A percentile compares a stretch with the other conserved stretches of the same genome.
phyloP scores from a whole-genome alignment of 164 flowering plant genomes.

The Cinnamomum chago region DNA sequence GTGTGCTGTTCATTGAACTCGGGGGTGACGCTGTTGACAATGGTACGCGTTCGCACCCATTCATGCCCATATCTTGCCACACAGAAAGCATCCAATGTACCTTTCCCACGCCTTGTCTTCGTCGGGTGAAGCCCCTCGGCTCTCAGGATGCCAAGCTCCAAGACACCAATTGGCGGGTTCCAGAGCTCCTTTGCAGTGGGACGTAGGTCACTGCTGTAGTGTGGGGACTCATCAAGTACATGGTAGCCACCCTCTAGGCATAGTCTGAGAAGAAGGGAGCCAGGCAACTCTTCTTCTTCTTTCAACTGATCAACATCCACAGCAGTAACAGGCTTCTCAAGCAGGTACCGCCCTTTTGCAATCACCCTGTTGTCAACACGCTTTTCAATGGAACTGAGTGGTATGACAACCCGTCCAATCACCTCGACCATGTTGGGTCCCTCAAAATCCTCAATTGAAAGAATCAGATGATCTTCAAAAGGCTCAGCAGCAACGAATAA shows the following conservation, averaged over 20 bases:
- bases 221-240: slow-evolving; percentile 87
- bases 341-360: slow-evolving; percentile 67
- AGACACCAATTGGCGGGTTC: slow-evolving; percentile 70
- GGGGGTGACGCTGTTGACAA: no score
- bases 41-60: no score
- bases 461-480: slow-evolving; percentile 74
- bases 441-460: slow-evolving; percentile 65
- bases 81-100: no score
- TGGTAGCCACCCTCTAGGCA: slow-evolving; percentile 95
- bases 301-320: slow-evolving; percentile 74
- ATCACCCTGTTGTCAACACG: slow-evolving; percentile 81
- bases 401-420: slow-evolving; percentile 69
- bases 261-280: slow-evolving; percentile 62
- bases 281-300: slow-evolving; percentile 62
- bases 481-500: slow-evolving; percentile 90
- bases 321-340: slow-evolving; percentile 59
- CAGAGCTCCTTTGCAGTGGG: slow-evolving; percentile 88
- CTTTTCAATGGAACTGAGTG: slow-evolving; percentile 53
- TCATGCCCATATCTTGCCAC: no score
- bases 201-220: slow-evolving; percentile 87
- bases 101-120: slow-evolving; percentile 38
- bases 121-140: slow-evolving; percentile 78
- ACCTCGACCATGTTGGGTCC: slow-evolving; percentile 83
- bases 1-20: no score
- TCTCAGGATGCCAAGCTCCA: slow-evolving; percentile 76